Percentiles rank a stretch among this genome's conserved stretches.
phyloP scores from a whole-genome alignment of 345 rosid species.

The Jatropha curcas region DNA sequence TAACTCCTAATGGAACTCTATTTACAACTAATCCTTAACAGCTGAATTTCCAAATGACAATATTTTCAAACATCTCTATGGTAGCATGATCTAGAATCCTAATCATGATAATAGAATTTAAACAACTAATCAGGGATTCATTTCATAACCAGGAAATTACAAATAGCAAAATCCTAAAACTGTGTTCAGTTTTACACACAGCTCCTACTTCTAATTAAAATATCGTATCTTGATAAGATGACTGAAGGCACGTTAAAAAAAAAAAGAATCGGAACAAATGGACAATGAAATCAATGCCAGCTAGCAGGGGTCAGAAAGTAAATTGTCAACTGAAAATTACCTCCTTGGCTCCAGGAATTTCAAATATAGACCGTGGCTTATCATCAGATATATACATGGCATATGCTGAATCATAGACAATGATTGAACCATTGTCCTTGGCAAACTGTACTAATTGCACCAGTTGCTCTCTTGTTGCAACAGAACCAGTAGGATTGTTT shows the following conservation, averaged over 20 bases:
- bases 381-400: constrained; percentile 85
- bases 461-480: constrained; percentile 89
- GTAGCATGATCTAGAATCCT: neutral
- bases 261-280: neutral
- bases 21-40: too few species aligned
- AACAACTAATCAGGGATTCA: neutral
- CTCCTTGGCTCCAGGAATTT: constrained; percentile 98
- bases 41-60: neutral
- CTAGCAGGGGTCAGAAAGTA: neutral
- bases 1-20: too few species aligned
- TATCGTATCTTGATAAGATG: neutral
- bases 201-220: neutral
- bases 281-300: neutral
- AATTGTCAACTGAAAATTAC: constrained; percentile 33
- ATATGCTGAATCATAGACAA: constrained; percentile 92
- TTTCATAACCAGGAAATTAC: neutral
- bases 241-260: neutral
- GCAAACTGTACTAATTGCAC: constrained; percentile 74
- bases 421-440: constrained; percentile 85
- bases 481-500: constrained; percentile 92
- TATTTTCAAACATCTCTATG: neutral
- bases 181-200: neutral
- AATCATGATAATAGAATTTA: neutral
- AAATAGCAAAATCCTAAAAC: neutral
- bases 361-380: constrained; percentile 84